Base-by-base conservation (phyloP, 2,329 filamentous ascomycete species). In the Ophiostoma himal-ulmi region DNA sequence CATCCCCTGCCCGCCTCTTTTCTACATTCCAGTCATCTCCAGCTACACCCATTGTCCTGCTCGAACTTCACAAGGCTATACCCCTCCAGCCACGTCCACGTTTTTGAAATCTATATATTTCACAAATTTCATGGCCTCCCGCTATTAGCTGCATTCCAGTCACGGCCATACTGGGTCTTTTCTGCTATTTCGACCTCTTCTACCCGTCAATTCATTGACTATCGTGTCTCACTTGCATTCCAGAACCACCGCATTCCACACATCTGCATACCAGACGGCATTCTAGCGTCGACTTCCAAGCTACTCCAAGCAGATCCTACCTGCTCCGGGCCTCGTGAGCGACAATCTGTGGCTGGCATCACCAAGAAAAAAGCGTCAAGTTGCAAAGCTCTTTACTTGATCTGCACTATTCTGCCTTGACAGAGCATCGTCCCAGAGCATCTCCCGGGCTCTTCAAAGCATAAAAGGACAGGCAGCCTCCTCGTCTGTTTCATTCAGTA, bases 341-440 rank as follows among this genome's bases (percentile, higher is more conserved):
- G 36, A 22, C 62, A 13, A 20, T 65, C 62, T 65, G 62, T 65
- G 62, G 62, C 62, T 65, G 62, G 62, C 13, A 65, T 64, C 60
- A 34, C 54, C 26, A 34, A 30, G 26, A 62, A 62, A 26, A 62
- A 62, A 57, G 52, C 6, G 13, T 17, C 5, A 62, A 34, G 11
- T 26, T 17, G 13, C n/a, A 62, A 62, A 62, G 36, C 22, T 20
- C 57, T 62, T 62, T 5, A 62, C 57, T 36, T 34, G 26, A 62
- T 62, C 57, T 34, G 34, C 20, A 37, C 5, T n/a, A 20, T 65
- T 7, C 7, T 65, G 34, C 30, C 57, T 17, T n/a, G 30, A 14
- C 60, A 14, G 34, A 37, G 20, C 60, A 14, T 37, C 26, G 30
- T n/a, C 60, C 3, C 13, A 11, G 34, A 64, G 30, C 17, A 66